Evolutionary conservation across 768 basidiomycete genomes (phyloP).

Genomic region (Holtermannia corniformis): DNA sequence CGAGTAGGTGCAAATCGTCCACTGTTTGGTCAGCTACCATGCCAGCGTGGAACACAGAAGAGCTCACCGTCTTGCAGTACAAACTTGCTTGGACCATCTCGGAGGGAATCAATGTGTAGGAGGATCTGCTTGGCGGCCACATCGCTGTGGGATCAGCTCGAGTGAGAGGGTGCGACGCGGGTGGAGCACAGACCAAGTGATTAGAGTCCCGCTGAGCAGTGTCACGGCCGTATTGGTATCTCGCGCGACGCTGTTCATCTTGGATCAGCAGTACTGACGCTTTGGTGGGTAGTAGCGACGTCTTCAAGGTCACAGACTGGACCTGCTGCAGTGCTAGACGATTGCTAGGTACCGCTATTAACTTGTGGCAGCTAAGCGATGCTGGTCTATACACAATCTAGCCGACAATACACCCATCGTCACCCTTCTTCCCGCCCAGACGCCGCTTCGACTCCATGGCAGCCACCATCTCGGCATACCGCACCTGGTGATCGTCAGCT

Average conservation of each 20-base stretch:
- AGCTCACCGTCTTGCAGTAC: slow-evolving; percentile 25
- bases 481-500: slow-evolving; percentile 10
- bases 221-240: no score
- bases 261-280: no score
- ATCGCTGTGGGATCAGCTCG: slow-evolving; percentile 12
- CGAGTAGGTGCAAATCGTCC: slow-evolving; percentile 29
- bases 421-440: slow-evolving; percentile 8
- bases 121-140: slow-evolving; percentile 37
- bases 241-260: no score
- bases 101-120: slow-evolving; percentile 20
- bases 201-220: not conserved
- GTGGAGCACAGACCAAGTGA: not conserved
- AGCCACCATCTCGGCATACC: slow-evolving; percentile 31
- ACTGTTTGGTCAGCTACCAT: slow-evolving; percentile 5
- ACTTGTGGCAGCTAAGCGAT: no score
- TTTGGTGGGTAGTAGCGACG: no score
- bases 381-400: no score
- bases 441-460: slow-evolving; percentile 8
- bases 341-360: no score
- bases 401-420: slow-evolving; percentile 27
- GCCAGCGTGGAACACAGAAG: not conserved
- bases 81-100: slow-evolving; percentile 27
- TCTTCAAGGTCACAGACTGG: no score
- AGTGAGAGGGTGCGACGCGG: not conserved
- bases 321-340: no score